Evolutionary conservation across 1,284 basidiomycete genomes (phyloP), one percentile per base, ranked within the genome.

Genomic region (Ustilago vetiveriae): DNA sequence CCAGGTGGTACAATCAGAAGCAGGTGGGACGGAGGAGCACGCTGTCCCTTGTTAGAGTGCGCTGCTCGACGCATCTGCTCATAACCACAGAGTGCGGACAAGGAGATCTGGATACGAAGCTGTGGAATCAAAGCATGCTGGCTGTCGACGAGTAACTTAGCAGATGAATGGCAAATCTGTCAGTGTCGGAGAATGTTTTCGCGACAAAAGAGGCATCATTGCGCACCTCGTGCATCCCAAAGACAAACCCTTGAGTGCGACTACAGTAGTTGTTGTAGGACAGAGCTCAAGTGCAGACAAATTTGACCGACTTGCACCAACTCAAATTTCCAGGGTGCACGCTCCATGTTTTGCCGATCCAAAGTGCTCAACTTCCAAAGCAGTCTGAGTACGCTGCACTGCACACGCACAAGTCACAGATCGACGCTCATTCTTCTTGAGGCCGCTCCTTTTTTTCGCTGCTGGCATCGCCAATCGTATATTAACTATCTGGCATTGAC

Each of bases 321-420:
- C 13, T 29, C 7, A 46, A 23, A 46, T 46, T 46, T 48, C 46
- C 46, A 48, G 46, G 46, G 29, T 47, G 45, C 45, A 47, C n/a
- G 22, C 33, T 16, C 33, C 10, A 6, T n/a, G 16, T 35, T 2
- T 35, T 4, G 33, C 33, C 33, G 33, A 35, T 35, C 13, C 16
- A n/a, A n/a, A 35, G 13, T 16, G 21, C 41, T n/a, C n/a, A n/a
- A n/a, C n/a, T n/a, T n/a, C n/a, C n/a, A n/a, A n/a, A n/a, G n/a
- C n/a, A n/a, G n/a, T n/a, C n/a, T n/a, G n/a, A n/a, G n/a, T n/a
- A n/a, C n/a, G 19, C 8, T 19, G 17, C 27, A 42, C 17, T 19
- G 30, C 41, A 26, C 41, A 42, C 41, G 37, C 33, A 6, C 33
- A 37, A 19, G 17, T 37, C 36, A 37, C 36, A 37, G 36, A 37